Evolutionary conservation across 441 rosid genomes (phyloP).

Genomic region (Erodium texanum): DNA sequence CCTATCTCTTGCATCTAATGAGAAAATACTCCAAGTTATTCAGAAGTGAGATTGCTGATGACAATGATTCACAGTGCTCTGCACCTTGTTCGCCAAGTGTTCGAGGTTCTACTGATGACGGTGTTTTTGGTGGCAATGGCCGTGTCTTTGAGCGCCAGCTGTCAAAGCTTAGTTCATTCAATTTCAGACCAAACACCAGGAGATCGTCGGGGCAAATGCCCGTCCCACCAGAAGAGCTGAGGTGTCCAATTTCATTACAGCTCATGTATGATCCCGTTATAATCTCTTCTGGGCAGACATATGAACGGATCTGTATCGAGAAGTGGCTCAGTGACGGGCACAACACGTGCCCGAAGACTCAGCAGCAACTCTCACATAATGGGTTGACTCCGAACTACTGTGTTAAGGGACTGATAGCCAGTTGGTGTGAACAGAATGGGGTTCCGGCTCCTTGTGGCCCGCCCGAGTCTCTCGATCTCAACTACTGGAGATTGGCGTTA

Average conservation of each 20-base stretch:
- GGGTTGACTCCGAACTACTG: constrained; percentile 90
- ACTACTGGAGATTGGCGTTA: constrained; percentile 81
- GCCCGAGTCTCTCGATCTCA: constrained; percentile 75
- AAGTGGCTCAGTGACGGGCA: constrained; percentile 97
- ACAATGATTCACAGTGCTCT: constrained; percentile 89
- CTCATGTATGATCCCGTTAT: constrained; percentile 97
- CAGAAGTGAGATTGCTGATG: constrained; percentile 75
- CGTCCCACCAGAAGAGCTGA: constrained; percentile 85
- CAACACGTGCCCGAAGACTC: constrained; percentile 86
- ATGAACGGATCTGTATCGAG: constrained; percentile 88
- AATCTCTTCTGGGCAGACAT: constrained; percentile 97
- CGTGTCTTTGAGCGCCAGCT: constrained; percentile 71
- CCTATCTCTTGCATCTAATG: constrained; percentile 87
- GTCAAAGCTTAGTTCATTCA: constrained; percentile 70
- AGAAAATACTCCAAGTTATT: constrained; percentile 90
- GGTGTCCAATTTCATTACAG: constrained; percentile 94
- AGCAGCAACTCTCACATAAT: constrained; percentile 79
- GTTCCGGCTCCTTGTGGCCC: constrained; percentile 64
- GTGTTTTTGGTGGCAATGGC: constrained; percentile 18
- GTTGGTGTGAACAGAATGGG: constrained; percentile 97
- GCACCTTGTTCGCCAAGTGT: constrained; percentile 83
- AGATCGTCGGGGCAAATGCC: constrained; percentile 9
- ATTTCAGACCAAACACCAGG: constrained; percentile 44
- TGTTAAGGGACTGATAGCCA: constrained; percentile 85
- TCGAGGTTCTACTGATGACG: constrained; percentile 42